A percentile compares a stretch with the other conserved stretches of the same genome.
These are phyloP conservation scores for Nicotiana tabacum DNA, from an alignment of 257 asterid genomes.

Conservation along the genomic window DNA sequence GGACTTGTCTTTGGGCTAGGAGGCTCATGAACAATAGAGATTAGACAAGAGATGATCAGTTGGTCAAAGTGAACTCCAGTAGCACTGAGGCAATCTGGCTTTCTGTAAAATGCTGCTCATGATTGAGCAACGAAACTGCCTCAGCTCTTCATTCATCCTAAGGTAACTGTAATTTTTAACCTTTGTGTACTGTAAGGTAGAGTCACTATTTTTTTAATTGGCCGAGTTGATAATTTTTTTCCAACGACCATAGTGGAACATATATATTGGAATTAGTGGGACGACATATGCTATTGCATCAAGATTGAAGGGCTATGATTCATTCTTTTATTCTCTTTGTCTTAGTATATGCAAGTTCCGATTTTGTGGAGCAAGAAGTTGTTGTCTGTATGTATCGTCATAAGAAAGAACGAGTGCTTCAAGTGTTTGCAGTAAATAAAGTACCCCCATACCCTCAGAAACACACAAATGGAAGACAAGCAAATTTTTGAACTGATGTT, in stretches of 20 bases:
- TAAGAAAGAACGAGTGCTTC: neutral
- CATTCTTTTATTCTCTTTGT: neutral
- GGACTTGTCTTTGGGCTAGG: conserved; percentile 68
- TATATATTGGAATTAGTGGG: neutral
- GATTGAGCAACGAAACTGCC: neutral
- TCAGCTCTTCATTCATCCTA: neutral
- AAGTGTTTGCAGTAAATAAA: neutral
- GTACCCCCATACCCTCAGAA: neutral
- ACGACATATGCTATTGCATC: neutral
- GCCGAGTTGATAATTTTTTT: neutral
- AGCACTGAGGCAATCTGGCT: neutral
- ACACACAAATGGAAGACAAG: too few relatives aligned
- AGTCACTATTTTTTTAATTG: neutral
- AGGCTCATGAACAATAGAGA: conserved; percentile 31
- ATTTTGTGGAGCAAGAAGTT: neutral
- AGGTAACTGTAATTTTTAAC: neutral
- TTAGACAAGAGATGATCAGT: conserved; percentile 26
- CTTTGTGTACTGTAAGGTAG: neutral
- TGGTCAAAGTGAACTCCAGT: neutral
- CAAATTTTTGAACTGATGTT: too few relatives aligned
- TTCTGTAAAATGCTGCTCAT: neutral
- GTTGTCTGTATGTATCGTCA: neutral
- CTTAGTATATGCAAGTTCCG: neutral
- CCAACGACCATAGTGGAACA: neutral
- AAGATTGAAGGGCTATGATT: neutral